Evolutionary conservation across 2,329 filamentous ascomycete genomes (phyloP).

Genomic region (Xylariaceae sp.): DNA sequence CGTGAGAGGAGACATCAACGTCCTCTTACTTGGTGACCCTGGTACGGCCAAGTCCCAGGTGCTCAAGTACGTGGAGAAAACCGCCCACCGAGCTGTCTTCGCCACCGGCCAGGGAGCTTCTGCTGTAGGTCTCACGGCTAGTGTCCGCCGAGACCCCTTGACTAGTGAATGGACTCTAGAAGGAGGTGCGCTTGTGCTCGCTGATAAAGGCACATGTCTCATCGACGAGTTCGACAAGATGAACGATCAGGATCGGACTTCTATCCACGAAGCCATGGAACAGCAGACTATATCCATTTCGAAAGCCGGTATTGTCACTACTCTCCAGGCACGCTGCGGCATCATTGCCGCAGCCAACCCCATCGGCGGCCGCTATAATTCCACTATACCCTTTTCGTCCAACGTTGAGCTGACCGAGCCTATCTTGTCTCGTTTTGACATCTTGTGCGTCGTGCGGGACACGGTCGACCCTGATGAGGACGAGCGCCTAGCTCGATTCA

Average conservation of each 20-base stretch:
- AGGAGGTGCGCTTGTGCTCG: constrained; percentile 91
- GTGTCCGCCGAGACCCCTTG: constrained; percentile 90
- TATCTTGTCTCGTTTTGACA: constrained; percentile 96
- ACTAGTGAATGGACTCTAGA: constrained; percentile 98
- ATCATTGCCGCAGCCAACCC: constrained; percentile 97
- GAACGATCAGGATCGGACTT: constrained; percentile 98
- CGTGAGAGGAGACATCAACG: constrained; percentile 97
- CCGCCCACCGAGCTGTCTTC: constrained; percentile 93
- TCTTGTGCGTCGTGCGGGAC: constrained; percentile 93
- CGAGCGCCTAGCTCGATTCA: constrained; percentile 90
- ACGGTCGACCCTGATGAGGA: constrained; percentile 92
- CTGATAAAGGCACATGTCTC: constrained; percentile 90
- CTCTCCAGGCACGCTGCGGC: constrained; percentile 90
- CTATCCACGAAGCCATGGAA: constrained; percentile 99
- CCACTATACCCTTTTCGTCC: constrained; percentile 90
- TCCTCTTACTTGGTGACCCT: constrained; percentile 92
- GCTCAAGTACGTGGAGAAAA: constrained; percentile 97
- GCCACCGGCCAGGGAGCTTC: constrained; percentile 96
- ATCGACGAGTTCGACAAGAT: constrained; percentile 99
- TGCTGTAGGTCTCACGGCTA: constrained; percentile 95
- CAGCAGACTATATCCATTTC: constrained; percentile 99
- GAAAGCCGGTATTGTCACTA: constrained; percentile 97
- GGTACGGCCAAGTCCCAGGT: constrained; percentile 98
- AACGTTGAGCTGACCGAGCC: constrained; percentile 98
- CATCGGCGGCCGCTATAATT: constrained; percentile 94